A percentile compares a stretch with the other conserved stretches of the same genome.
Evolutionary conservation across 176 grass and related monocot genomes (phyloP).

Genomic region (Oryza australiensis): DNA sequence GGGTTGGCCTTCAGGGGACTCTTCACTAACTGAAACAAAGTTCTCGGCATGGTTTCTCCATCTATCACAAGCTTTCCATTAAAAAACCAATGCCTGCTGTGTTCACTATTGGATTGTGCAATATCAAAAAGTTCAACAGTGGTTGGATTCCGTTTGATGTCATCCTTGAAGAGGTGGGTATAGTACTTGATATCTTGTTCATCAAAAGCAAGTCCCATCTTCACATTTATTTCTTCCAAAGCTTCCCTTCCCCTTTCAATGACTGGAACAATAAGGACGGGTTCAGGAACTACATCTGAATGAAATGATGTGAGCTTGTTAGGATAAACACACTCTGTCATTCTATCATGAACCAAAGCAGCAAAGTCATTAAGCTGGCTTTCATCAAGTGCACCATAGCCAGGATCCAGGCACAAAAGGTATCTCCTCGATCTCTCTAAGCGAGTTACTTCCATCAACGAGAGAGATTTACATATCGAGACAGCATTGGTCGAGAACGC

Average conservation of each 20-base stretch:
- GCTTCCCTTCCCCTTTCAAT: conserved; percentile 75
- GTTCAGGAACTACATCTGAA: conserved; percentile 58
- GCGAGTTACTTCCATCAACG: conserved; percentile 68
- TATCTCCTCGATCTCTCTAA: conserved; percentile 85
- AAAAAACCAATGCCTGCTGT: conserved; percentile 93
- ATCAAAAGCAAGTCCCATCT: conserved; percentile 92
- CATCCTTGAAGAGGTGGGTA: conserved; percentile 77
- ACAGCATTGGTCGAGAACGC: conserved; percentile 87
- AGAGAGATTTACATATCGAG: conserved; percentile 76
- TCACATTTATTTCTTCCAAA: conserved; percentile 88
- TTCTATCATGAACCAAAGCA: conserved; percentile 84
- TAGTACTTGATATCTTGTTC: conserved; percentile 93
- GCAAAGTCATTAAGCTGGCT: conserved; percentile 61
- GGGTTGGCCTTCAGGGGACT: conserved; percentile 74
- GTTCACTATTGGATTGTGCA: conserved; percentile 87
- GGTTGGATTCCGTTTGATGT: conserved; percentile 82
- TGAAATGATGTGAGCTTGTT: conserved; percentile 63
- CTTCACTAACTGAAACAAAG: conserved; percentile 91
- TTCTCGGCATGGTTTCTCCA: conserved; percentile 62
- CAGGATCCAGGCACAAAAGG: conserved; percentile 55
- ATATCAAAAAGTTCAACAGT: conserved; percentile 92
- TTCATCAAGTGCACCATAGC: conserved; percentile 54
- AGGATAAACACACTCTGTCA: conserved; percentile 87
- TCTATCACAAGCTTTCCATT: conserved; percentile 83
- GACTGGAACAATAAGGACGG: conserved; percentile 63